These are phyloP conservation scores for Fonsecaea pedrosoi DNA, from an alignment of 2,329 filamentous ascomycete genomes.

Conservation along the genomic window DNA sequence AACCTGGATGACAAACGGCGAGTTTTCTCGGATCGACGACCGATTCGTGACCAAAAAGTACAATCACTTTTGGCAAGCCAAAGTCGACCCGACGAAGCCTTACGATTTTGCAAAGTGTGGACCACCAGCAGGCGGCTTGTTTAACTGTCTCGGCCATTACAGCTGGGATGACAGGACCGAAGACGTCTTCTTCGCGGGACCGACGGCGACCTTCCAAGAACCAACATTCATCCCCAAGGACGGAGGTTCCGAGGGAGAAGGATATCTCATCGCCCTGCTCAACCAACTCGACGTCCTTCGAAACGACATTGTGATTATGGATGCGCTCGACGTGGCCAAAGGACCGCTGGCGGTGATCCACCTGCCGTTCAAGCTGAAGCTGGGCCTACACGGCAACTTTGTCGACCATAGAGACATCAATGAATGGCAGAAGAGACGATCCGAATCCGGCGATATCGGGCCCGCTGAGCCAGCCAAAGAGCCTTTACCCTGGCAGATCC, in stretches of 20 bases:
- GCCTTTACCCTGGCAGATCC: constrained; percentile 34
- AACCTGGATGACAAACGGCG: constrained; percentile 46
- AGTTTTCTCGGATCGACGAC: constrained; percentile 44
- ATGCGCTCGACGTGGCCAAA: constrained; percentile 43
- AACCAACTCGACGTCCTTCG: constrained; percentile 50
- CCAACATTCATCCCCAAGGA: constrained; percentile 43
- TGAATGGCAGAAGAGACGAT: constrained; percentile 30
- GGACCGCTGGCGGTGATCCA: constrained; percentile 44
- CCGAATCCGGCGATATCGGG: constrained; percentile 28
- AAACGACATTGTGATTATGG: constrained; percentile 48
- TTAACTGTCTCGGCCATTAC: constrained; percentile 38
- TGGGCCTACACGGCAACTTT: constrained; percentile 48
- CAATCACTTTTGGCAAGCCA: constrained; percentile 56
- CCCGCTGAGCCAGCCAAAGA: constrained; percentile 30
- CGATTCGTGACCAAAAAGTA: constrained; percentile 52
- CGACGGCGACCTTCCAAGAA: constrained; percentile 44
- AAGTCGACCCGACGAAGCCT: constrained; percentile 38
- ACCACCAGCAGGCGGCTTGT: constrained; percentile 37
- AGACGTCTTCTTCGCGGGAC: constrained; percentile 42
- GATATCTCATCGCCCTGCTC: constrained; percentile 44
- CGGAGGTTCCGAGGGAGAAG: constrained; percentile 43
- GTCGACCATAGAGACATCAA: constrained; percentile 33
- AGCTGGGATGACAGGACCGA: constrained; percentile 37
- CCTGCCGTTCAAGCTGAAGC: constrained; percentile 45
- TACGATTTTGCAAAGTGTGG: constrained; percentile 45